Base-by-base conservation (phyloP, 176 grass and related monocot species). In the Ampelocalamus luodianensis region DNA sequence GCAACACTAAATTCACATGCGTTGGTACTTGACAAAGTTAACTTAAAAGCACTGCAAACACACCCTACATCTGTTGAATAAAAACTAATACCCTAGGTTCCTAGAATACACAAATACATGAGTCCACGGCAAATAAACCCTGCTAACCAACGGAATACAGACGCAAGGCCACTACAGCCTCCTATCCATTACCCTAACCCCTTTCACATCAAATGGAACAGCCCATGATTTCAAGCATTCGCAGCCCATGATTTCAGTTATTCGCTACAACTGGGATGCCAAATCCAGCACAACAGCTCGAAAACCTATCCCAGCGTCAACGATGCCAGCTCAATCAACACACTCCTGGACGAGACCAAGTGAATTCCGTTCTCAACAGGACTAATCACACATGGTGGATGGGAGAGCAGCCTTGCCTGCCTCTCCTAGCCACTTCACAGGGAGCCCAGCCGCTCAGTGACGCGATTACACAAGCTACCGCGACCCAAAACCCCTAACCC, bases 381-480 rank as follows among this genome's bases (percentile, higher is more conserved):
- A 13, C 27, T 43, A 82, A 65, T 23, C 76, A 71, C 29, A 3
- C 13, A 61, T 40, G 20, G 22, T 5, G 10, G 10, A 23, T 9
- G 17, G 17, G 34, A 54, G 16, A 16, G n/a, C 37, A 74, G 0
- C 36, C 77, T 45, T 24, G 45, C 50, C n/a, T 3, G 27, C 37
- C 3, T 56, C 60, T 5, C 61, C 22, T 20, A 82, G 12, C 8
- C 22, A 34, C 73, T 83, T 53, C 16, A 58, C 1, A 15, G 20
- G 10, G 37, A 77, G 17, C 65, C 26, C 24, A 48, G 11, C 48
- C 45, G 27, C 24, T 71, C 55, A 71, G 16, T 1, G 13, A 82
- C 46, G 66, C 66, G 8, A 86, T 71, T 86, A 77, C 44, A 59
- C 5, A 75, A 55, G 54, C 43, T 62, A 40, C 43, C 23, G 71